phyloP scores from a whole-genome alignment of 1,139 yeast genomes.

The Yamadazyma oceani region DNA sequence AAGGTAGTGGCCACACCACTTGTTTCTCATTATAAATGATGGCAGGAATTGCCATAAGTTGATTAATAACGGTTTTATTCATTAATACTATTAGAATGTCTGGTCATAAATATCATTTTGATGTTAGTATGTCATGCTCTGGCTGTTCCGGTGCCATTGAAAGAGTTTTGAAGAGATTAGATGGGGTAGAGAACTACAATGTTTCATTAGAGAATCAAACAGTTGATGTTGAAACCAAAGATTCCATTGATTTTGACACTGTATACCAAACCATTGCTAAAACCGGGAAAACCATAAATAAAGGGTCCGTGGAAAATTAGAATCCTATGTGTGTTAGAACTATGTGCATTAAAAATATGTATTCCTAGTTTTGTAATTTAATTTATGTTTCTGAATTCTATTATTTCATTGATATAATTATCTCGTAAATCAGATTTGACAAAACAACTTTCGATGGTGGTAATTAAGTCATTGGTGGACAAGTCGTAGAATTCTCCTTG shows the following conservation, averaged over 20 bases:
- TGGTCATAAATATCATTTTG: conserved; percentile 58
- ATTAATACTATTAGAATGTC: conserved; percentile 5
- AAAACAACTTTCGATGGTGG: conserved; percentile 59
- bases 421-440: conserved; percentile 69
- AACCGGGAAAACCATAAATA: conserved; percentile 83
- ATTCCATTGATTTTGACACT: conserved; percentile 62
- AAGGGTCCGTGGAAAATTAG: conserved; percentile 52
- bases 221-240: conserved; percentile 69
- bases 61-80: too few relatives aligned
- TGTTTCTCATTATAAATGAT: background rate
- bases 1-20: too few relatives aligned
- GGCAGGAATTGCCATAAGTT: background rate
- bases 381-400: conserved; percentile 24
- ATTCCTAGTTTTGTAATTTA: too few relatives aligned
- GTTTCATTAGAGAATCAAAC: conserved; percentile 79
- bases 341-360: too few relatives aligned
- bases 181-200: conserved; percentile 71
- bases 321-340: too few relatives aligned
- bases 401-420: conserved; percentile 60
- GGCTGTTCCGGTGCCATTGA: conserved; percentile 89
- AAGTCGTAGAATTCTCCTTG: conserved; percentile 75
- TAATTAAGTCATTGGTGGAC: conserved; percentile 62
- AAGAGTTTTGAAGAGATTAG: conserved; percentile 69
- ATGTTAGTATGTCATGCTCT: conserved; percentile 79
- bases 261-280: conserved; percentile 78